These are phyloP conservation scores for Colletotrichum noveboracense DNA, from an alignment of 2,329 filamentous ascomycete species.

Conservation along the genomic window DNA sequence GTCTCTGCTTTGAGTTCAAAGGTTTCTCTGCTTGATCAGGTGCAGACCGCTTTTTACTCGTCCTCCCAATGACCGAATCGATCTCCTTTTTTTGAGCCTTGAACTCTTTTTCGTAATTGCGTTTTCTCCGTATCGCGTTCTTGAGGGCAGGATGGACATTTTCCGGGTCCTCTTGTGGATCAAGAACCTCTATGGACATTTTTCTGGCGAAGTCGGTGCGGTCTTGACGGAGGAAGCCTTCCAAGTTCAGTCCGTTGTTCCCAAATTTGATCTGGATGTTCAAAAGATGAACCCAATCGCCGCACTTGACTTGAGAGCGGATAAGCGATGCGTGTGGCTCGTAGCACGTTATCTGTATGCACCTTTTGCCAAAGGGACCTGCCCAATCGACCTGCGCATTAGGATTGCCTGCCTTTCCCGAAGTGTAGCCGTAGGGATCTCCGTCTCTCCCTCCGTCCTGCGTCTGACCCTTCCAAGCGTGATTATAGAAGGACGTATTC, in stretches of 20 bases:
- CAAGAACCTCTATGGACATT: conserved; percentile 62
- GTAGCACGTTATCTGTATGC: conserved; percentile 74
- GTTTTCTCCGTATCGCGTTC: conserved; percentile 66
- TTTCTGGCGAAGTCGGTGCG: conserved; percentile 42
- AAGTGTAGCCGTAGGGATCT: conserved; percentile 61
- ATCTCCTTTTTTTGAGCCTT: conserved; percentile 44
- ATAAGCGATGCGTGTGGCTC: conserved; percentile 69
- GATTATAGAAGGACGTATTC: conserved; percentile 68
- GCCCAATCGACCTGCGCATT: conserved; percentile 55
- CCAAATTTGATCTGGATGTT: conserved; percentile 76
- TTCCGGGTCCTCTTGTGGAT: conserved; percentile 42
- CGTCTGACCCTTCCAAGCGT: conserved; percentile 29
- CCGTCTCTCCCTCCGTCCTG: conserved; percentile 45
- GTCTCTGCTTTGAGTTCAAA: conserved; percentile 29
- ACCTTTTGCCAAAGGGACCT: conserved; percentile 76
- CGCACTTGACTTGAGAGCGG: conserved; percentile 58
- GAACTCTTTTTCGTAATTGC: conserved; percentile 64
- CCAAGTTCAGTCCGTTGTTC: conserved; percentile 60
- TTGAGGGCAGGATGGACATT: conserved; percentile 53
- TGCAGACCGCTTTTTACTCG: conserved; percentile 26
- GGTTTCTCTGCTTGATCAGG: conserved; percentile 8
- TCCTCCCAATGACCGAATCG: background rate
- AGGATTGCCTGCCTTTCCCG: conserved; percentile 26
- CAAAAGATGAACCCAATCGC: conserved; percentile 67
- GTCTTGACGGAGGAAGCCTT: conserved; percentile 75